These are phyloP conservation scores for Claviceps sp. DNA, from an alignment of 2,329 filamentous ascomycete species.

Conservation along the genomic window DNA sequence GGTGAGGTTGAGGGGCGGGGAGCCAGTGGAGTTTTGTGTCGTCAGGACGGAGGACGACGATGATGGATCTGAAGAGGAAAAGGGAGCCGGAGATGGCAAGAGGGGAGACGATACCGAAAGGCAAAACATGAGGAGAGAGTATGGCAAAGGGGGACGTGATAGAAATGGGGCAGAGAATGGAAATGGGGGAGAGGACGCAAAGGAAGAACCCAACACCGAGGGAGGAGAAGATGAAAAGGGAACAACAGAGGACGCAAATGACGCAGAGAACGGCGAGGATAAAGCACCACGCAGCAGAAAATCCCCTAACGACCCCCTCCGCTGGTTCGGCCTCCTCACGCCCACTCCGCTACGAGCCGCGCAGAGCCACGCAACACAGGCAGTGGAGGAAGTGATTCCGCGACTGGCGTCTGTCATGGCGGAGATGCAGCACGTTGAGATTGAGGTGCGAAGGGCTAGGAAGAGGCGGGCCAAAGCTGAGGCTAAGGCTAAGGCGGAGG, in stretches of 20 bases:
- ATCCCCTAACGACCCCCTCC: constrained; percentile 29
- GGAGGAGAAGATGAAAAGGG: background rate
- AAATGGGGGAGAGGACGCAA: constrained; percentile 1
- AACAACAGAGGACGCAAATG: background rate
- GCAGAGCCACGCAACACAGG: constrained; percentile 42
- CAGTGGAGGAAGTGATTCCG: constrained; percentile 44
- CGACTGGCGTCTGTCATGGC: constrained; percentile 41
- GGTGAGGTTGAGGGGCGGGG: background rate
- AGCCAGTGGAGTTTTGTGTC: background rate
- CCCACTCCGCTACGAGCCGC: constrained; percentile 41
- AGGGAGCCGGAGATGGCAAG: background rate
- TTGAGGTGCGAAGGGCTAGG: constrained; percentile 49
- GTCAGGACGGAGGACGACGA: background rate
- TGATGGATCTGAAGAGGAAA: background rate
- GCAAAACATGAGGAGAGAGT: background rate
- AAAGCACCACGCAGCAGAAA: background rate
- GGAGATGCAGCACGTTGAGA: constrained; percentile 52
- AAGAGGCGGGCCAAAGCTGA: constrained; percentile 40
- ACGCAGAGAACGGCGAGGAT: background rate
- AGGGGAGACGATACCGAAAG: background rate
- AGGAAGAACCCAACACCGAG: background rate
- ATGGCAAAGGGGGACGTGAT: background rate
- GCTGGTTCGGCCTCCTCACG: constrained; percentile 43
- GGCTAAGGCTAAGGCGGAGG: constrained; percentile 1
- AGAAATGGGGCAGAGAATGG: background rate